Evolutionary conservation across 768 basidiomycete species (phyloP), one percentile per base, ranked within the genome.

Genomic region (Pleurotus platypus): DNA sequence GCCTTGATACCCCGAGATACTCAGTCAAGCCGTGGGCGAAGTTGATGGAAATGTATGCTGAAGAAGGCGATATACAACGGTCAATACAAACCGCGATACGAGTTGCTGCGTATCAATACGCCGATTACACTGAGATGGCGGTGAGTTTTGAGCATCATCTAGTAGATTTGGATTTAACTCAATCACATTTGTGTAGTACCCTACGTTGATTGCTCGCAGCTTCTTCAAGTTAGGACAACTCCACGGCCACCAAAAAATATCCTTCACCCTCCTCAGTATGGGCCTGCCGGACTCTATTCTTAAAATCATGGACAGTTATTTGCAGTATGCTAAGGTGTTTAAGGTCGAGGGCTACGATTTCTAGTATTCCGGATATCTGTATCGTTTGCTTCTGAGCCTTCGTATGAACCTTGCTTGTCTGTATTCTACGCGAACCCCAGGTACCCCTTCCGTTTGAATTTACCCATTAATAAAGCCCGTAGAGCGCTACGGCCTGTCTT

Each of bases 41-140:
- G 71, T 72, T 98, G 49, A 83, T 99, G 76, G 94, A 98, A 72
- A 90, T 87, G 83, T 98, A 97, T 63, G 87, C 93, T n/a, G 94
- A 94, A 2, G 97, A 99, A 63, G 91, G 94, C 3, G 97, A 98
- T 67, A 86, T 98, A 57, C 91, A 90, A 65, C 79, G 94, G 46
- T 86, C 85, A 43, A 81, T 98, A 60, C 95, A 97, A 71, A 92
- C 91, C 1, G 95, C 92, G 2, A 93, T 98, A 56, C 83, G 94
- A 27, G 84, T 98, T 38, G 92, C 94, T 24, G 92, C 93, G 22
- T 98, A 98, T 75, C 90, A 95, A 69, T 86, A 84, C 62, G 90
- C 87, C 7, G 92, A 94, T 65, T 96, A 94, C 63, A 85, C 86
- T 27, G 93, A 95, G 78, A 90, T 87, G 82, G 81, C 89, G 65